Evolutionary conservation across 441 rosid species (phyloP).

Genomic region (Populus tomentosa): DNA sequence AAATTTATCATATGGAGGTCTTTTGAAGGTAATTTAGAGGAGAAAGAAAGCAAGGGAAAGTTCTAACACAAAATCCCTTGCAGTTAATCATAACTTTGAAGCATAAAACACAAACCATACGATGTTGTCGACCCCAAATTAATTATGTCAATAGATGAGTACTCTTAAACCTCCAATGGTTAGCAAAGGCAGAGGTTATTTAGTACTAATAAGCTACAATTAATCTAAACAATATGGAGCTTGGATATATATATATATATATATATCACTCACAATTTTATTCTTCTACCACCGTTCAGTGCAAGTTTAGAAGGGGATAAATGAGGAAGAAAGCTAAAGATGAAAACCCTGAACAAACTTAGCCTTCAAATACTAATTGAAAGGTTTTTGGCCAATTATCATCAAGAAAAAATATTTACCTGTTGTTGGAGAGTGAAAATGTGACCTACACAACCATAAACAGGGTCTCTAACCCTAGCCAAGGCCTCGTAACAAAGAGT

Average conservation of each 20-base stretch:
- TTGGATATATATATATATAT: no score
- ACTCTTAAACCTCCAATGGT: background rate
- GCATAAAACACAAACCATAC: background rate
- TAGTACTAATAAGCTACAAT: background rate
- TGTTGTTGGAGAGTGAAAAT: conserved; percentile 72
- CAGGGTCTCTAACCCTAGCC: conserved; percentile 73
- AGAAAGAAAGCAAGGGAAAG: background rate
- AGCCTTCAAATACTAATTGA: background rate
- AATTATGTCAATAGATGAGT: background rate
- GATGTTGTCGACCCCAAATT: background rate
- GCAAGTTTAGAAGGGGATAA: background rate
- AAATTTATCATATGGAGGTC: background rate
- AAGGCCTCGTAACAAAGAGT: conserved; percentile 72
- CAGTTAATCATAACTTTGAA: background rate
- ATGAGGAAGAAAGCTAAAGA: background rate
- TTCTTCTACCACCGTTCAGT: background rate
- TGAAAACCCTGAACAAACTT: background rate
- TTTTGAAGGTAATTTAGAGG: background rate
- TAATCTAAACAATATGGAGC: background rate
- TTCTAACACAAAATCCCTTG: background rate
- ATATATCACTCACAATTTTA: background rate
- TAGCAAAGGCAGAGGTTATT: background rate
- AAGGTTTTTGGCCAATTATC: background rate
- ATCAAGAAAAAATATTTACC: conserved; percentile 24
- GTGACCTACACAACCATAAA: conserved; percentile 68